These are phyloP conservation scores for Cladosporium sp. DNA, from an alignment of 2,329 filamentous ascomycete species.

Conservation along the genomic window DNA sequence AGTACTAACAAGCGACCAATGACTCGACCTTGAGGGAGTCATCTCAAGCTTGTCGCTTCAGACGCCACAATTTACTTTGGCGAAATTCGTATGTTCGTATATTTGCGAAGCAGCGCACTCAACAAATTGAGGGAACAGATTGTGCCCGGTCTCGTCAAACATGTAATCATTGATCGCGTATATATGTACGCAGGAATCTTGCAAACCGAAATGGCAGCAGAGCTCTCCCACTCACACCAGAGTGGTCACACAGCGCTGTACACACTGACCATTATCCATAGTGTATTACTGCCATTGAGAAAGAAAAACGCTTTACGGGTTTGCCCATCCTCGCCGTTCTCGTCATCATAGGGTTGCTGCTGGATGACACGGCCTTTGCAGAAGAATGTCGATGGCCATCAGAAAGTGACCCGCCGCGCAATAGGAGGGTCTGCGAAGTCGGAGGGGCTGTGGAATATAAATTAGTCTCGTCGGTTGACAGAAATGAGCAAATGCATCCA, in stretches of 20 bases:
- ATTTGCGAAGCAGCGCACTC: neutral
- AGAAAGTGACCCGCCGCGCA: neutral
- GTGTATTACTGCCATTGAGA: neutral
- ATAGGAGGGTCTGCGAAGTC: neutral
- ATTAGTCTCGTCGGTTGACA: neutral
- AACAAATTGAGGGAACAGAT: neutral
- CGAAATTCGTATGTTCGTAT: neutral
- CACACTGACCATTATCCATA: neutral
- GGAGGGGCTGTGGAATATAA: neutral
- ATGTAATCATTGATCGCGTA: neutral
- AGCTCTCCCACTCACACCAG: neutral
- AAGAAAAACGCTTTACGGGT: neutral
- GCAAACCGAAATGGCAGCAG: neutral
- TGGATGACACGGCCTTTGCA: neutral
- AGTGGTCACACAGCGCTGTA: neutral
- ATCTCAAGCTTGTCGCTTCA: neutral
- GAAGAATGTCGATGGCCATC: neutral
- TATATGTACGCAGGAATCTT: neutral
- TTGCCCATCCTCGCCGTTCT: neutral
- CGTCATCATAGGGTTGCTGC: neutral
- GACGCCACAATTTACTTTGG: neutral
- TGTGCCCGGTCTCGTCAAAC: neutral
- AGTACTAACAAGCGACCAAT: neutral
- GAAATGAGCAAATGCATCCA: neutral
- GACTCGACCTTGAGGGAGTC: neutral